phyloP scores from a whole-genome alignment of 2,329 filamentous ascomycete species.

The Podosphaera xanthii region DNA sequence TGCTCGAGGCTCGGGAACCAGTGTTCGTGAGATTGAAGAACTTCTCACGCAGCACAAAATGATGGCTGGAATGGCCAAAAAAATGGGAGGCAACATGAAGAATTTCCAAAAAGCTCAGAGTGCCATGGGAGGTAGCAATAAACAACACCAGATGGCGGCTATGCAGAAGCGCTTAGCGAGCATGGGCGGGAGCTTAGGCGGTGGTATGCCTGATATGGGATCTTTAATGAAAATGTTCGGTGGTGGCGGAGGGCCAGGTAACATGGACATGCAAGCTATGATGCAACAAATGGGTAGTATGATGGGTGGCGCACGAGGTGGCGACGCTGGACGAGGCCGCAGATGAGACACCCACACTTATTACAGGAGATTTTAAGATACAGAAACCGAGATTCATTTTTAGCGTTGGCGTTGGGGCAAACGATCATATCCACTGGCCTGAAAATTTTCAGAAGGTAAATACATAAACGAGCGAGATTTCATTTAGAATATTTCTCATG shows the following conservation, averaged over 20 bases:
- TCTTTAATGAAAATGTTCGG: slow-evolving; percentile 85
- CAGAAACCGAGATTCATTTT: too few species aligned
- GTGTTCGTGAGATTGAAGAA: slow-evolving; percentile 82
- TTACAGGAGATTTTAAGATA: too few species aligned
- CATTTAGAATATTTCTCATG: too few species aligned
- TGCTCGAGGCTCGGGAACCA: slow-evolving; percentile 73
- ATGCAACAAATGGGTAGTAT: slow-evolving; percentile 39
- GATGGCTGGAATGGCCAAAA: slow-evolving; percentile 99
- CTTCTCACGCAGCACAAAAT: slow-evolving; percentile 92
- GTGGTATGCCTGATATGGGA: slow-evolving; percentile 58
- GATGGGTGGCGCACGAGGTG: slow-evolving; percentile 18
- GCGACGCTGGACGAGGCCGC: neutral
- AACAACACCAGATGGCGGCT: slow-evolving; percentile 78
- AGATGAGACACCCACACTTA: neutral
- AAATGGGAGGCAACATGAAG: slow-evolving; percentile 93
- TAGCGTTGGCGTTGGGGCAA: too few species aligned
- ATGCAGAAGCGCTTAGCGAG: slow-evolving; percentile 91
- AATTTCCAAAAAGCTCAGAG: slow-evolving; percentile 90
- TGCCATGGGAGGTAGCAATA: slow-evolving; percentile 76
- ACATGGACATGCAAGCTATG: slow-evolving; percentile 63
- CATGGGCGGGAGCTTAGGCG: slow-evolving; percentile 57
- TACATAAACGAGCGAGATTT: too few species aligned
- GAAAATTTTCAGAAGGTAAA: too few species aligned
- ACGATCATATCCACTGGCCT: too few species aligned
- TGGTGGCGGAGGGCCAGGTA: slow-evolving; percentile 34